Base-by-base conservation (phyloP, 1,284 basidiomycete species). In the Neolentinus lepideus region DNA sequence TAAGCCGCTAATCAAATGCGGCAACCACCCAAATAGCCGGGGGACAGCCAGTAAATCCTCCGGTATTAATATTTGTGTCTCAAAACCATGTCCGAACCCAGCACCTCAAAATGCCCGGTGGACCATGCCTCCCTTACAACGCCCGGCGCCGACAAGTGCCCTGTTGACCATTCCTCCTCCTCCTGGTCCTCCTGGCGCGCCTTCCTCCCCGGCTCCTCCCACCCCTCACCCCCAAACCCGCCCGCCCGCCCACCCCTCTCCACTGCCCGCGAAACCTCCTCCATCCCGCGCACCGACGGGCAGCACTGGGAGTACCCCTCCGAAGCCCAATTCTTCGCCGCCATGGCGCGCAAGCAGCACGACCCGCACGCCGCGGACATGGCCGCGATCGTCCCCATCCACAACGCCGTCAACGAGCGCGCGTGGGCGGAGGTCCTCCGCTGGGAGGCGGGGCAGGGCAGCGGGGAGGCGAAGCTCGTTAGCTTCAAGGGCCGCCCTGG, bases 301-400 rank as follows among this genome's bases (percentile, higher is more conserved):
- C 77, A 78, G 47, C 89, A 93, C 58, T 99, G 96, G 96, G 91
- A 98, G 29, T 99, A 99, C 71, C 96, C 96, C n/a, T 98, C 96
- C 11, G 92, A 98, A 64, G 84, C 89, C 16, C 96, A 98, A 72
- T 99, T 99, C 78, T 99, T 91, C 72, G 79, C 89, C 22, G 97
- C 97, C 8, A 94, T 99, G 86, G 81, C 87, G 58, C 85, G 96
- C 57, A 99, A 99, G 74, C 84, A 97, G 66, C 90, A 96, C 68
- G 83, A 88, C 57, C 89, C 89, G 3, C 79, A 85, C 19, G 82
- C 87, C 16, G 67, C 78, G 21, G 96, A 98, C 72, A 98, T 99
- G 95, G 84, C 83, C 64, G 90, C 93, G 22, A 88, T 99, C 63
- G 94, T 99, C 6, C 96, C 96, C 6, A 99, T 99, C 57, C 96